Percentiles rank a stretch among this genome's conserved stretches.
Conservation (phyloP, 75 land plant species). For the Cupressus sempervirens region DNA sequence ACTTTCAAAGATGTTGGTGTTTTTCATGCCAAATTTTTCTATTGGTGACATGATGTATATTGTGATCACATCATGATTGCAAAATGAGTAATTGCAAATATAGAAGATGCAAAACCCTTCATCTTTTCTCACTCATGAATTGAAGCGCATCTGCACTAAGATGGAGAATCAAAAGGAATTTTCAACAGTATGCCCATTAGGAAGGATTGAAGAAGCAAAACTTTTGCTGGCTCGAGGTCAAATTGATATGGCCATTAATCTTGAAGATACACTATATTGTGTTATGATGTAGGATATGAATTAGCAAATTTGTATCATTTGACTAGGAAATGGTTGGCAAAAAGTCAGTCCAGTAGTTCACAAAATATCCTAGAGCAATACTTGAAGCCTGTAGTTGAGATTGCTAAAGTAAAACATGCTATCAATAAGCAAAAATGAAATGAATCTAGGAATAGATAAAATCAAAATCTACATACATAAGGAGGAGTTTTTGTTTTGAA, state of each 20-base stretch:
- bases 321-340: slow-evolving; percentile 95
- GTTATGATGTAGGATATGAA: slow-evolving; percentile 35
- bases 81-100: no score
- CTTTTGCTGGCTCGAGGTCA: slow-evolving; percentile 81
- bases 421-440: slow-evolving; percentile 19
- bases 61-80: no score
- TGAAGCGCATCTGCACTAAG: slow-evolving; percentile 48
- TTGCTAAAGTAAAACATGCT: slow-evolving; percentile 33
- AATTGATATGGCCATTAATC: slow-evolving; percentile 84
- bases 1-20: no score
- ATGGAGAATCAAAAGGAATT: slow-evolving; percentile 19
- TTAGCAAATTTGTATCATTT: slow-evolving; percentile 66
- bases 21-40: no score
- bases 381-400: slow-evolving; percentile 68
- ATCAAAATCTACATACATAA: no score
- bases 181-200: slow-evolving; percentile 34
- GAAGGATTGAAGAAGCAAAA: slow-evolving; percentile 93
- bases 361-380: slow-evolving; percentile 84
- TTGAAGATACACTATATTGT: slow-evolving; percentile 59
- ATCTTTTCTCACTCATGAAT: no score
- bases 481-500: no score
- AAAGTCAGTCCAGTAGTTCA: slow-evolving; percentile 89
- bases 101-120: no score
- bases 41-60: no score
- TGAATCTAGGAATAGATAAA: no score